phyloP scores from a whole-genome alignment of 176 grass and related monocot genomes.

The Saccharum spontaneum region DNA sequence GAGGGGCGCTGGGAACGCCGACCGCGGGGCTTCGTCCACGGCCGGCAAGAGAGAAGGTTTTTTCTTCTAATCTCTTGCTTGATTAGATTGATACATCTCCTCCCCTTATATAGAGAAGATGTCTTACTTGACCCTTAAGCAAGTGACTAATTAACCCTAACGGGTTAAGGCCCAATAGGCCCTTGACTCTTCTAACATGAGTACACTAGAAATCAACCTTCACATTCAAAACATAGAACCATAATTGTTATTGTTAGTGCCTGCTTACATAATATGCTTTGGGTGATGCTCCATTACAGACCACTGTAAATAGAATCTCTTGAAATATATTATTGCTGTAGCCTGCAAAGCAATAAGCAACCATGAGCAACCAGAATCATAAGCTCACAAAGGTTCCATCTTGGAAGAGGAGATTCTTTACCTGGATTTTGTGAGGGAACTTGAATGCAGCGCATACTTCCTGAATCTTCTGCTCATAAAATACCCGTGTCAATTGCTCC shows the following conservation, averaged over 20 bases:
- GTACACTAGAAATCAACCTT: constrained; percentile 13
- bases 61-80: too few relatives aligned
- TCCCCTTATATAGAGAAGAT: too few relatives aligned
- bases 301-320: constrained; percentile 94
- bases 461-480: constrained; percentile 99
- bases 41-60: too few relatives aligned
- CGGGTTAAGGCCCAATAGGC: too few relatives aligned
- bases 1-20: too few relatives aligned
- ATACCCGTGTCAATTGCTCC: constrained; percentile 73
- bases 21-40: too few relatives aligned
- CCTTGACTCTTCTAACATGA: not conserved
- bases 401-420: constrained; percentile 31
- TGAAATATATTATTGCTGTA: constrained; percentile 96
- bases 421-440: constrained; percentile 96
- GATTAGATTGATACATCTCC: too few relatives aligned
- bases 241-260: not conserved
- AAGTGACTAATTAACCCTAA: too few relatives aligned
- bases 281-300: constrained; percentile 99
- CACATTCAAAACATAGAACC: not conserved
- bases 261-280: constrained; percentile 94
- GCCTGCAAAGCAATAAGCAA: constrained; percentile 52
- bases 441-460: constrained; percentile 95
- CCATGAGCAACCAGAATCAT: constrained; percentile 6
- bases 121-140: too few relatives aligned
- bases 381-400: not conserved